These are phyloP conservation scores for Cyberlindnera mycetangii DNA, from an alignment of 805 yeast genomes.

Conservation along the genomic window DNA sequence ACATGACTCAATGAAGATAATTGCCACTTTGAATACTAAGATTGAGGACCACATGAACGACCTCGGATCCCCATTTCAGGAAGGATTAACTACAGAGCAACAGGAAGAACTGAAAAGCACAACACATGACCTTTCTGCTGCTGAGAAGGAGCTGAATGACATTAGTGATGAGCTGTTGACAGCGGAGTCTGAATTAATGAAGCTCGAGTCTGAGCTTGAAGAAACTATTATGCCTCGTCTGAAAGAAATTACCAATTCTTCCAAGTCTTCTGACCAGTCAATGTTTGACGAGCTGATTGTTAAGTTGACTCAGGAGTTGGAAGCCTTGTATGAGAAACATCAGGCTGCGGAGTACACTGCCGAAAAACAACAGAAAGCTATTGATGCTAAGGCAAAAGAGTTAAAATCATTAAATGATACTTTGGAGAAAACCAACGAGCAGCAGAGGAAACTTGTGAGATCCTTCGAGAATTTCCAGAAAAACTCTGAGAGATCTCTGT, in stretches of 20 bases:
- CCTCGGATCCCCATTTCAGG: conserved; percentile 48
- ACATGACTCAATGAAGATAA: not conserved
- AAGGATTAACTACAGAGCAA: conserved; percentile 51
- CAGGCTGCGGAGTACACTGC: conserved; percentile 26
- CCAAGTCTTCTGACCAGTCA: conserved; percentile 18
- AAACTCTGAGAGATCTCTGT: conserved; percentile 58
- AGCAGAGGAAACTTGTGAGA: conserved; percentile 51
- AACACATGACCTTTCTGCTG: conserved; percentile 33
- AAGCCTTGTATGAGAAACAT: conserved; percentile 32
- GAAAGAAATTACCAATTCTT: conserved; percentile 34
- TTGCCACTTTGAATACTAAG: conserved; percentile 31
- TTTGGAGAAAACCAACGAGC: conserved; percentile 50
- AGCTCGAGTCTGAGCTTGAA: conserved; percentile 52
- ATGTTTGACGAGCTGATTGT: conserved; percentile 20
- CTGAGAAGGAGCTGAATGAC: conserved; percentile 40
- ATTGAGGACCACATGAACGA: conserved; percentile 43
- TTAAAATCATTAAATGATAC: conserved; percentile 34
- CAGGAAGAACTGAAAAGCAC: conserved; percentile 36
- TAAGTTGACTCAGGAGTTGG: conserved; percentile 21
- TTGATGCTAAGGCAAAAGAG: conserved; percentile 21
- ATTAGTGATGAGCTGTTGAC: conserved; percentile 39
- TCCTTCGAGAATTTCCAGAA: conserved; percentile 61
- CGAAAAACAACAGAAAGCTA: conserved; percentile 25
- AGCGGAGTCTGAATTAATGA: conserved; percentile 45
- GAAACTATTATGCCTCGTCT: conserved; percentile 56